A percentile compares a stretch with the other conserved stretches of the same genome.
Evolutionary conservation across 441 rosid species (phyloP).

Genomic region (Eugenia klotzschiana): DNA sequence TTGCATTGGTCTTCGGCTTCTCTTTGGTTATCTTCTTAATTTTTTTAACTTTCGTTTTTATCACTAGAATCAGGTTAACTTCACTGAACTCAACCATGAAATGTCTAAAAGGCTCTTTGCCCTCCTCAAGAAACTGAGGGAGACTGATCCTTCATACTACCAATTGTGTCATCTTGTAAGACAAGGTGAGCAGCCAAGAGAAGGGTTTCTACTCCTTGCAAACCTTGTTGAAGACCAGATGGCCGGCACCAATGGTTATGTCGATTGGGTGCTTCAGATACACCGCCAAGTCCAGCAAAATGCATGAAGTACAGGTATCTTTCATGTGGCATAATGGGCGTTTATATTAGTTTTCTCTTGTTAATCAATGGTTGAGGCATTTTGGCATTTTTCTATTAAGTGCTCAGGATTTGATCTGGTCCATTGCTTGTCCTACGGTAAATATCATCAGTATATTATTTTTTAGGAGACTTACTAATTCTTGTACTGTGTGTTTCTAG

Average conservation of each 20-base stretch:
- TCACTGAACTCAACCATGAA: slow-evolving; percentile 53
- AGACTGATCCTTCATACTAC: slow-evolving; percentile 56
- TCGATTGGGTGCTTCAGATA: slow-evolving; percentile 71
- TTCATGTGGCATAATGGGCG: neutral
- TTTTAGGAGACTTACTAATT: neutral
- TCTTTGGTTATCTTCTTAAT: neutral
- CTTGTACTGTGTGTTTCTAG: neutral
- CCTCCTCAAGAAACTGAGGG: slow-evolving; percentile 55
- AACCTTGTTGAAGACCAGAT: slow-evolving; percentile 80
- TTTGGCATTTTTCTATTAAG: neutral
- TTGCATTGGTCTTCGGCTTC: neutral
- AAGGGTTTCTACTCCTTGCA: slow-evolving; percentile 66
- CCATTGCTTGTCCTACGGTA: neutral
- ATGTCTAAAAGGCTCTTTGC: slow-evolving; percentile 72
- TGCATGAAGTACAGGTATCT: slow-evolving; percentile 34
- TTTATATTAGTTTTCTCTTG: neutral
- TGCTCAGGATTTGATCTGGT: neutral
- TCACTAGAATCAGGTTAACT: slow-evolving; percentile 38
- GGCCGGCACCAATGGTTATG: slow-evolving; percentile 62
- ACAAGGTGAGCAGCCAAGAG: slow-evolving; percentile 97
- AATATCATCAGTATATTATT: neutral
- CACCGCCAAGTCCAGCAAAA: slow-evolving; percentile 82
- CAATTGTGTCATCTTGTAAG: slow-evolving; percentile 68
- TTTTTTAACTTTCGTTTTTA: neutral
- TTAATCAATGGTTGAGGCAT: neutral